Conservation (phyloP, 2,329 filamentous ascomycete species). For the Microcyclospora pomicola region DNA sequence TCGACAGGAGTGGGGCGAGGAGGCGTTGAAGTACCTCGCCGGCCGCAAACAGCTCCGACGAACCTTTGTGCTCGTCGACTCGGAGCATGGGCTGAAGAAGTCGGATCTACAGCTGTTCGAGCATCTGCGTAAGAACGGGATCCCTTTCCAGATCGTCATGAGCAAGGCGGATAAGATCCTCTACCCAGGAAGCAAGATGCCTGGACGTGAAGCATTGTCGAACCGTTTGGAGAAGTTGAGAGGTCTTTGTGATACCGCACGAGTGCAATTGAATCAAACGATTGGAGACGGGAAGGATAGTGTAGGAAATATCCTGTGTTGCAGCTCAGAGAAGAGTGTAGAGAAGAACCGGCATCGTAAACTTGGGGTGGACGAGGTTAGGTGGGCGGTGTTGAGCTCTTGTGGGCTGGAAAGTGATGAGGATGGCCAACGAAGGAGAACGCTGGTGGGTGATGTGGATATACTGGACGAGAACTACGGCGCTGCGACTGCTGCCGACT, state of each 20-base stretch:
- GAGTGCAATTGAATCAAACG: slow-evolving; percentile 30
- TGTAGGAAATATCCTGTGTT: slow-evolving; percentile 48
- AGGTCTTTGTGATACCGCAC: slow-evolving; percentile 26
- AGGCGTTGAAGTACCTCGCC: slow-evolving; percentile 55
- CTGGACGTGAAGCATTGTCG: slow-evolving; percentile 12
- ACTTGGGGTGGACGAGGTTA: slow-evolving; percentile 47
- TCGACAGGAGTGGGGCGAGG: slow-evolving; percentile 46
- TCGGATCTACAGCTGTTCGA: slow-evolving; percentile 44
- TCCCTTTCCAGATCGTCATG: slow-evolving; percentile 53
- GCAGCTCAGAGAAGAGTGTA: slow-evolving; percentile 38
- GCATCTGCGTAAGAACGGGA: slow-evolving; percentile 40
- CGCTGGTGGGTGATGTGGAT: slow-evolving; percentile 3
- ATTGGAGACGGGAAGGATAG: slow-evolving; percentile 22
- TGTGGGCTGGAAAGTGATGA: slow-evolving; percentile 38
- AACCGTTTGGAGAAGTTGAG: slow-evolving; percentile 23
- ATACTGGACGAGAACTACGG: slow-evolving; percentile 1
- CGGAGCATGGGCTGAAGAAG: slow-evolving; percentile 48
- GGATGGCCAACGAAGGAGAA: slow-evolving; percentile 8
- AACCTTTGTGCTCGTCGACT: slow-evolving; percentile 52
- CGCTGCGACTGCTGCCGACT: background rate
- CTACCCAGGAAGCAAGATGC: slow-evolving; percentile 15
- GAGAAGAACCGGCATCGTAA: slow-evolving; percentile 37
- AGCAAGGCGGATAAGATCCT: slow-evolving; percentile 50
- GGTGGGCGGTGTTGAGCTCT: slow-evolving; percentile 51
- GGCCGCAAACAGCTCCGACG: slow-evolving; percentile 48